phyloP scores from a whole-genome alignment of 352 stramenopile species.

The Globisporangium nunn region DNA sequence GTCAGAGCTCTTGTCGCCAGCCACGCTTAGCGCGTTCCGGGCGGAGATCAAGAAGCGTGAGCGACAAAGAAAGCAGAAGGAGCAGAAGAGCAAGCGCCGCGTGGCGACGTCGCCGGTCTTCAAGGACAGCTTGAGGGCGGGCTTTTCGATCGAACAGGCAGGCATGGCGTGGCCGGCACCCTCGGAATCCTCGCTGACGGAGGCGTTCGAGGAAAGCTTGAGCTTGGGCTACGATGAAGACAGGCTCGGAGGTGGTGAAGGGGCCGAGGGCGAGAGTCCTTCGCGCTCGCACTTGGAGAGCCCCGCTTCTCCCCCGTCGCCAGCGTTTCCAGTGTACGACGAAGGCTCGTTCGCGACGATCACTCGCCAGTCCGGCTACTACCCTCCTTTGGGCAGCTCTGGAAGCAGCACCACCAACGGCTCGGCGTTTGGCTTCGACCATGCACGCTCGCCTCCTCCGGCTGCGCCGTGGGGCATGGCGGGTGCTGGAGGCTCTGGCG shows the following conservation, averaged over 20 bases:
- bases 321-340: slow-evolving; percentile 13
- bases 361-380: slow-evolving; percentile 72
- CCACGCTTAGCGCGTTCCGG: slow-evolving; percentile 53
- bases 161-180: slow-evolving; percentile 49
- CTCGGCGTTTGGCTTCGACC: too few species aligned
- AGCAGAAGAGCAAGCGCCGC: slow-evolving; percentile 26
- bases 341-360: slow-evolving; percentile 64
- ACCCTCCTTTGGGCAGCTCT: slow-evolving; percentile 35
- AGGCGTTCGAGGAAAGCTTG: slow-evolving; percentile 32
- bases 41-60: slow-evolving; percentile 72
- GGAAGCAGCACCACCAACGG: slow-evolving; percentile 6
- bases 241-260: slow-evolving; percentile 5
- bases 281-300: neutral
- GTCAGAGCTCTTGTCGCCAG: slow-evolving; percentile 50
- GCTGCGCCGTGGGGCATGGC: slow-evolving; percentile 43
- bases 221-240: slow-evolving; percentile 12
- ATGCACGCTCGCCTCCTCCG: slow-evolving; percentile 20
- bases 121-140: slow-evolving; percentile 13
- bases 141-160: slow-evolving; percentile 55
- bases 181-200: slow-evolving; percentile 34
- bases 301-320: slow-evolving; percentile 11
- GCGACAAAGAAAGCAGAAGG: slow-evolving; percentile 59
- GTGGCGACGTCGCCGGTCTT: slow-evolving; percentile 21
- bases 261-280: slow-evolving; percentile 10
- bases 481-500: slow-evolving; percentile 5